phyloP scores from a whole-genome alignment of 768 basidiomycete species.

The Lactarius akahatsu region DNA sequence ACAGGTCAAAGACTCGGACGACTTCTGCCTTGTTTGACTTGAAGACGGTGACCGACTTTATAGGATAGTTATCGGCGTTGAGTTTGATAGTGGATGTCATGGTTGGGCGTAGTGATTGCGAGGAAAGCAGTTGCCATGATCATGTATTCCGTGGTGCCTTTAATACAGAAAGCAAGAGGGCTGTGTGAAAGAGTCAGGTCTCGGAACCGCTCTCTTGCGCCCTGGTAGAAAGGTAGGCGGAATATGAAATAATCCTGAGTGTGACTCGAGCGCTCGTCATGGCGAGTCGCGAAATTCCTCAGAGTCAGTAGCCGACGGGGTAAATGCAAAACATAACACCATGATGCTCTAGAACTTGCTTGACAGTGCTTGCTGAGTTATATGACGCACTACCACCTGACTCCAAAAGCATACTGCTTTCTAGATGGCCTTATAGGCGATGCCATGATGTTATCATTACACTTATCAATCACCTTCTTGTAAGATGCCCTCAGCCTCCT shows the following conservation, averaged over 20 bases:
- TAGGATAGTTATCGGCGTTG: constrained; percentile 39
- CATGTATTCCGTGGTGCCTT: not conserved
- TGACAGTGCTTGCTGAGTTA: constrained; percentile 24
- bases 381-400: constrained; percentile 19
- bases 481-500: constrained; percentile 45
- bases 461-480: not conserved
- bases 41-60: constrained; percentile 58
- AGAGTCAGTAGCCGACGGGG: not conserved
- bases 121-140: not conserved
- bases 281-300: constrained; percentile 8
- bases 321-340: not conserved
- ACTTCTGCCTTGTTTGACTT: constrained; percentile 57
- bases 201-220: not conserved
- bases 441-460: no score
- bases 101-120: not conserved
- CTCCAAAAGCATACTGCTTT: constrained; percentile 21
- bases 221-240: not conserved
- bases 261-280: not conserved
- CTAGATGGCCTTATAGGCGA: constrained; percentile 29
- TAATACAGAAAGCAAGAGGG: not conserved
- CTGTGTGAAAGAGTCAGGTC: not conserved
- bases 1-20: constrained; percentile 48
- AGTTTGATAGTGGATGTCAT: constrained; percentile 20
- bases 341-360: not conserved
- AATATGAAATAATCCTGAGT: not conserved